Conservation (phyloP, 805 yeast genomes). For the Candida golubevii region DNA sequence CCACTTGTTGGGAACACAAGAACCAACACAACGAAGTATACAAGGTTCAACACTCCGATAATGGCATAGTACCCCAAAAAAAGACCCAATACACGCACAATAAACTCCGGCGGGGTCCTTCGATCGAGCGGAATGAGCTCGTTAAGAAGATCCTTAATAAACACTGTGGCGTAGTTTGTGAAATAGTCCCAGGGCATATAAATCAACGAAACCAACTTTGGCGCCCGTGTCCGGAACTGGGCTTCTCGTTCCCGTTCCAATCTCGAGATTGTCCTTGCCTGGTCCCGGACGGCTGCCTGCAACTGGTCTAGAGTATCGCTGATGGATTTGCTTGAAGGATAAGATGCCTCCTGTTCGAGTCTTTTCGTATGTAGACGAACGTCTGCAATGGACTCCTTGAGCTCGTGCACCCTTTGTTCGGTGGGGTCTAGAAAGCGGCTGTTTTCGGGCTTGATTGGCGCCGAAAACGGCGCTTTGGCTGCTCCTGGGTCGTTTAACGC, state of each 20-base stretch:
- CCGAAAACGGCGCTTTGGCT: background rate
- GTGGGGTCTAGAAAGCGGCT: background rate
- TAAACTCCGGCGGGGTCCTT: background rate
- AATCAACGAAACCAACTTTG: conserved; percentile 1
- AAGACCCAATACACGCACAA: conserved; percentile 1
- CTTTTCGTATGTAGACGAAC: background rate
- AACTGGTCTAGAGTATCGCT: conserved; percentile 2
- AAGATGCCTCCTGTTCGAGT: background rate
- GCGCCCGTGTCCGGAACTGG: background rate
- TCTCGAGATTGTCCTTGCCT: conserved; percentile 3
- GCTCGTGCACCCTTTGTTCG: background rate
- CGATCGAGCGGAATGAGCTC: conserved; percentile 1
- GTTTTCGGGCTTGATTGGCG: background rate
- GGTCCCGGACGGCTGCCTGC: conserved; percentile 5
- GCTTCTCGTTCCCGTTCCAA: conserved; percentile 4
- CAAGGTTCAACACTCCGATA: conserved; percentile 7
- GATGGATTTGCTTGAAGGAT: background rate
- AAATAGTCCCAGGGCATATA: conserved; percentile 4
- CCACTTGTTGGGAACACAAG: background rate
- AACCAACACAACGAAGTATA: conserved; percentile 7
- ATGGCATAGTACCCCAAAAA: conserved; percentile 5
- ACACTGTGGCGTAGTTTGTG: background rate
- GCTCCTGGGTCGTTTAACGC: background rate
- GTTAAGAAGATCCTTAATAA: conserved; percentile 2
- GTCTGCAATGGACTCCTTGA: conserved; percentile 2